phyloP scores from a whole-genome alignment of 345 rosid species.

The Acer negundo region DNA sequence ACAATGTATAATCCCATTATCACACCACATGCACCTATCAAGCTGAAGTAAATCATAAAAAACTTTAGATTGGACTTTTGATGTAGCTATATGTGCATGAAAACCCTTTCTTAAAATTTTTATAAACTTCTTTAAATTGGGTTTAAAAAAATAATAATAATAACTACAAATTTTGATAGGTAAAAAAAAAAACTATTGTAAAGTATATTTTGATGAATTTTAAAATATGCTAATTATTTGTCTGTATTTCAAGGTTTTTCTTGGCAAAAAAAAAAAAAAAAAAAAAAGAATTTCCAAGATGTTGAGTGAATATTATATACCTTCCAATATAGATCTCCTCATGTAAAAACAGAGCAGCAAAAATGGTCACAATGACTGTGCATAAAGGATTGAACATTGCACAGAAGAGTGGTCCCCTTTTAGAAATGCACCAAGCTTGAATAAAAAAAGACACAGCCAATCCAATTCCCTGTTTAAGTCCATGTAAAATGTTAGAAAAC shows the following conservation, averaged over 20 bases:
- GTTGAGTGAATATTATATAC: conserved; percentile 23
- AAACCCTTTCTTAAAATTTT: too few species aligned
- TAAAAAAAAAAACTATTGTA: too few species aligned
- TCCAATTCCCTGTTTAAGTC: conserved; percentile 43
- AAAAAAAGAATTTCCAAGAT: too few species aligned
- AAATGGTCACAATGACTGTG: conserved; percentile 57
- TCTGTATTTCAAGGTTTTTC: too few species aligned
- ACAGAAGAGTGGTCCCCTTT: conserved; percentile 61
- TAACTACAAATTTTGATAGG: too few species aligned
- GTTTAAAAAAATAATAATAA: too few species aligned
- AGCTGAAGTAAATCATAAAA: conserved; percentile 28
- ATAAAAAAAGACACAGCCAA: conserved; percentile 50
- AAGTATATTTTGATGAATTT: too few species aligned
- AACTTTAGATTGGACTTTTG: too few species aligned
- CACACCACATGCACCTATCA: conserved; percentile 58
- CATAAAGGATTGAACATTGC: conserved; percentile 66
- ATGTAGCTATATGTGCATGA: too few species aligned
- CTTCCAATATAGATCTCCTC: conserved; percentile 59
- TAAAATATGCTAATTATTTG: too few species aligned
- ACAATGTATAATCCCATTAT: conserved; percentile 49
- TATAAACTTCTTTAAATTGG: too few species aligned
- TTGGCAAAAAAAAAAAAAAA: too few species aligned
- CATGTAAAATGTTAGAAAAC: neutral
- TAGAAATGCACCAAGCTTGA: conserved; percentile 74
- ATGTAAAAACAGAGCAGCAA: conserved; percentile 54